These are phyloP conservation scores for Cicer chorassanicum DNA, from an alignment of 306 rosid species.

Conservation along the genomic window DNA sequence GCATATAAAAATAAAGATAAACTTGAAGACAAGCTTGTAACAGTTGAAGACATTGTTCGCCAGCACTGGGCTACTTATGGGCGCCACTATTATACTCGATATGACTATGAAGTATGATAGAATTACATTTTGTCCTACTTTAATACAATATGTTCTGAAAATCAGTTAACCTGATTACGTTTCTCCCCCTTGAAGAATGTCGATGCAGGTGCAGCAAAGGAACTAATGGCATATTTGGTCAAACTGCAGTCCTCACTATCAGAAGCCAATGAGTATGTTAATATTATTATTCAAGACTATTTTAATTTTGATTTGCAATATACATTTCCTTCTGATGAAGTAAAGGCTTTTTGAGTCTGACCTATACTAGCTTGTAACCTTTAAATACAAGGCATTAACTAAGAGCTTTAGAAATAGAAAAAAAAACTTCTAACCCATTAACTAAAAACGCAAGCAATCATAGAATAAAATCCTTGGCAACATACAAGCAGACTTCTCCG, in stretches of 20 bases:
- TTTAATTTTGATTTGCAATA: constrained; percentile 2
- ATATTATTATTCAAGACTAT: constrained; percentile 20
- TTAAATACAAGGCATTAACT: not conserved
- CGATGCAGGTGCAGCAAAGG: constrained; percentile 93
- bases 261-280: constrained; percentile 82
- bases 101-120: constrained; percentile 81
- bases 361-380: constrained; percentile 18
- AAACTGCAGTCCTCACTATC: constrained; percentile 83
- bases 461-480: not conserved
- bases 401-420: not conserved
- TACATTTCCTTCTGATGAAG: constrained; percentile 19
- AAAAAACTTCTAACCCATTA: not conserved
- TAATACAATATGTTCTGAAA: constrained; percentile 14
- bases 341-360: constrained; percentile 23
- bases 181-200: constrained; percentile 68
- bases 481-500: not conserved
- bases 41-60: constrained; percentile 96
- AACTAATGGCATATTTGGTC: constrained; percentile 89
- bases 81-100: constrained; percentile 96
- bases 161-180: constrained; percentile 40
- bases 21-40: constrained; percentile 77
- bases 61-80: constrained; percentile 94
- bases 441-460: constrained; percentile 23
- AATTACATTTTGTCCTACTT: constrained; percentile 19
- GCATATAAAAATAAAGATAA: constrained; percentile 85